Base-by-base conservation (phyloP, 2,329 filamentous ascomycete genomes). In the Xylaria sp. region DNA sequence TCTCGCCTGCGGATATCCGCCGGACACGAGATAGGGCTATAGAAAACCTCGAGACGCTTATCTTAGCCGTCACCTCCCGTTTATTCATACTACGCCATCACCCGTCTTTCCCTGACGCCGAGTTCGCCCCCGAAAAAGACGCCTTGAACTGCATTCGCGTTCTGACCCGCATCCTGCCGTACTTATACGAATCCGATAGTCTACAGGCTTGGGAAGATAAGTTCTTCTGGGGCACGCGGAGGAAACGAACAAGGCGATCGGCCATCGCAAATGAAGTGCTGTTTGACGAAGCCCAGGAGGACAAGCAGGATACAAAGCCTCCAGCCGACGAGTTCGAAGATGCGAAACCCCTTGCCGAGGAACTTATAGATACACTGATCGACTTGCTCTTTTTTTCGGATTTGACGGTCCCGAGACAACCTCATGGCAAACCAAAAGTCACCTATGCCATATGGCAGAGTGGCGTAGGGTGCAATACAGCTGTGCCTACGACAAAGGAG, bases 371-470 rank as follows among this genome's bases (percentile, higher is more conserved):
- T 75, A 94, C 93, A 0, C 83, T 98, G 59, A 82, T 96, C 66
- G 94, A 97, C 76, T 82, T 98, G 60, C 85, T 98, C 47, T 99
- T 99, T 86, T 97, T 93, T 78, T 90, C 92, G 9, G 92, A 94
- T 62, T 91, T 99, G 74, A 97, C 95, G 0, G 86, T 97, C 17
- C 92, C 95, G 10, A 87, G 85, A 65, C 87, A 92, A 47, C 85
- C 89, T 15, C 85, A 89, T 63, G 88, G 88, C 61, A 93, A 91
- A 75, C 86, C 87, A 69, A 96, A 96, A 78, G 92, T 97, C 63
- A 92, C 91, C 7, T 97, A 96, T 80, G 91, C 93, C 61, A 98
- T 99, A 77, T 99, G 96, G 96, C 94, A 97, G 81, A 98, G 93
- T 76, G 96, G 96, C 54, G 95, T 99, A 33, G 96, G 96, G 15